Conservation (phyloP, 192 early-diverging fungal species). For the Jimgerdemannia flammicorona region DNA sequence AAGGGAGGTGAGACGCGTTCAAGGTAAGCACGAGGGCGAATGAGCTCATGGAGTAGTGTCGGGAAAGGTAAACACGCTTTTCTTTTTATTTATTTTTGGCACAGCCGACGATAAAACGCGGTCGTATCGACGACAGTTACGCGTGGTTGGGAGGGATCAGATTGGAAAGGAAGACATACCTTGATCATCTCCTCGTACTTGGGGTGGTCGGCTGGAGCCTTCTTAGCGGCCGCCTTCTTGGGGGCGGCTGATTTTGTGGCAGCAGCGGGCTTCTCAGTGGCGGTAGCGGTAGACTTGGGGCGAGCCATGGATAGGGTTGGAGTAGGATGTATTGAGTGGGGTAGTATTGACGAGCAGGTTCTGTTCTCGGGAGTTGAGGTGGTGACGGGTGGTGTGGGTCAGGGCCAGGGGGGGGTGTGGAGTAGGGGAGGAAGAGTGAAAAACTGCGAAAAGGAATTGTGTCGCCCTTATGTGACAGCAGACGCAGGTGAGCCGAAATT, state of each 20-base stretch:
- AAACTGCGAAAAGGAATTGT: slow-evolving; percentile 8
- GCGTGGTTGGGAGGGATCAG: neutral
- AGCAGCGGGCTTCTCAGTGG: slow-evolving; percentile 20
- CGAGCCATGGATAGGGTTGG: slow-evolving; percentile 26
- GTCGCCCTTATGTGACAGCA: neutral
- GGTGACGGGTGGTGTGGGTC: neutral
- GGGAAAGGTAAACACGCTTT: neutral
- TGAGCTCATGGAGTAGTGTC: neutral
- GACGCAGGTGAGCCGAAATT: neutral
- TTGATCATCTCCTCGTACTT: slow-evolving; percentile 36
- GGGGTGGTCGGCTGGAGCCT: slow-evolving; percentile 30
- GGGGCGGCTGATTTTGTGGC: slow-evolving; percentile 24
- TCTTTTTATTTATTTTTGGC: neutral
- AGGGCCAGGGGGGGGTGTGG: neutral
- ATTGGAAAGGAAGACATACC: slow-evolving; percentile 6
- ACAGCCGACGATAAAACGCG: neutral
- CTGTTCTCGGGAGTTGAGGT: neutral
- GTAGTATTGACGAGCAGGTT: slow-evolving; percentile 3
- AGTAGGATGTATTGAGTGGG: neutral
- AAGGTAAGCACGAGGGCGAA: neutral
- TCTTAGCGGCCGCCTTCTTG: slow-evolving; percentile 28
- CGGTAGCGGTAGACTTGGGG: slow-evolving; percentile 32
- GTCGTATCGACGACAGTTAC: slow-evolving; percentile 1
- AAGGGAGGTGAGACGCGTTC: neutral
- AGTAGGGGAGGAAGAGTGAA: slow-evolving; percentile 14